Evolutionary conservation across 2,329 filamentous ascomycete genomes (phyloP).

Genomic region (Botryotinia calthae): DNA sequence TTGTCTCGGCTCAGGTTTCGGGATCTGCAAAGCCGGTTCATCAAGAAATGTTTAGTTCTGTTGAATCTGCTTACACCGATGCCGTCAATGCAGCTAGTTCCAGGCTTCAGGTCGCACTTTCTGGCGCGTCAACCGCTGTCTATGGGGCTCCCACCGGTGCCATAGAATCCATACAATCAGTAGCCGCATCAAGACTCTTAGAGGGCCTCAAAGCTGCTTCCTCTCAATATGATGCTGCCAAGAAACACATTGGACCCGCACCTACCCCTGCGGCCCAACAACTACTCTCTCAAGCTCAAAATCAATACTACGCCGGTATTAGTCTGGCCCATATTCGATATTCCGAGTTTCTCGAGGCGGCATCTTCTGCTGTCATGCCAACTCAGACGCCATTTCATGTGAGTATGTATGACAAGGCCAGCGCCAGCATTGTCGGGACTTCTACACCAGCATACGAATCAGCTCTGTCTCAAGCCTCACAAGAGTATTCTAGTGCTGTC

Average conservation of each 20-base stretch:
- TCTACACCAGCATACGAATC: slow-evolving; percentile 29
- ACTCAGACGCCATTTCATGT: slow-evolving; percentile 52
- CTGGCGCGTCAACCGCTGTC: slow-evolving; percentile 50
- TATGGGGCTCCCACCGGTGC: slow-evolving; percentile 53
- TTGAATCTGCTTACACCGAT: slow-evolving; percentile 65
- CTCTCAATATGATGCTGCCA: slow-evolving; percentile 67
- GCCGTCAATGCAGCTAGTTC: slow-evolving; percentile 62
- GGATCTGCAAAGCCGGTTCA: slow-evolving; percentile 69
- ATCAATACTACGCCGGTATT: slow-evolving; percentile 73
- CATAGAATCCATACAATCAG: slow-evolving; percentile 58
- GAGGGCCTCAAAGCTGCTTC: slow-evolving; percentile 71
- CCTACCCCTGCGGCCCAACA: slow-evolving; percentile 50
- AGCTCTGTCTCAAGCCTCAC: slow-evolving; percentile 29
- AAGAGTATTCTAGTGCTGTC: slow-evolving; percentile 31
- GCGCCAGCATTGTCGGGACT: slow-evolving; percentile 30
- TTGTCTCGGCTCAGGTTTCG: slow-evolving; percentile 64
- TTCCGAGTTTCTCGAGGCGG: slow-evolving; percentile 69
- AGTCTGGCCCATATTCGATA: slow-evolving; percentile 78
- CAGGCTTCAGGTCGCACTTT: slow-evolving; percentile 36
- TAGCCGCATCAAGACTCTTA: slow-evolving; percentile 67
- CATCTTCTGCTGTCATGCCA: slow-evolving; percentile 66
- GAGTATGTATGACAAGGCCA: slow-evolving; percentile 34
- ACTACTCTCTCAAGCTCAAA: slow-evolving; percentile 59
- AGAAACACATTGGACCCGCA: slow-evolving; percentile 61
- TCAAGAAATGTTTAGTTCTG: slow-evolving; percentile 65